Evolutionary conservation across 2,329 filamentous ascomycete species (phyloP).

Genomic region (Phyllosticta citriasiana): DNA sequence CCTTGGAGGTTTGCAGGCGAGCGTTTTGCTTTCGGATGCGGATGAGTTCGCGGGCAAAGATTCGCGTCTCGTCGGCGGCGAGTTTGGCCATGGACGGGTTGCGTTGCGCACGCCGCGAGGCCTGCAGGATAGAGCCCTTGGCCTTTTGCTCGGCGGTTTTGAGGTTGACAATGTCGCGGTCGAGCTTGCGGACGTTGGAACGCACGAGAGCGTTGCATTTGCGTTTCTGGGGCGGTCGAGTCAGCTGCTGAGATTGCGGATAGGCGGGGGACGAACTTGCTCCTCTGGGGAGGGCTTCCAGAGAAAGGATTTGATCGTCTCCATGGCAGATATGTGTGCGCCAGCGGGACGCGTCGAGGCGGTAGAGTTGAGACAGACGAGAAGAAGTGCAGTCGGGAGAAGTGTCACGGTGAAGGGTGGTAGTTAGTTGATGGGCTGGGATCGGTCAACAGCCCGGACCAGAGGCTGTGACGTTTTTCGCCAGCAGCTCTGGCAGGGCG

Average conservation of each 20-base stretch:
- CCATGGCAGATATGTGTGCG: conserved; percentile 48
- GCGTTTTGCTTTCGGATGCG: conserved; percentile 65
- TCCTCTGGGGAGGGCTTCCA: conserved; percentile 86
- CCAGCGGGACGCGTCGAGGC: background rate
- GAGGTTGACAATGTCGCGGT: conserved; percentile 77
- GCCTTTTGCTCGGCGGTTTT: conserved; percentile 65
- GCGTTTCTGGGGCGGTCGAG: conserved; percentile 54
- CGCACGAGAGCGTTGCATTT: conserved; percentile 93
- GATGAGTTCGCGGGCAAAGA: conserved; percentile 81
- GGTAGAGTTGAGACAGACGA: background rate
- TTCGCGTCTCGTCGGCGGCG: conserved; percentile 71
- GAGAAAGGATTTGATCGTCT: conserved; percentile 76
- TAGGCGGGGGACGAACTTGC: conserved; percentile 52
- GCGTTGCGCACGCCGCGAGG: conserved; percentile 69
- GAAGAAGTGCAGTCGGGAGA: background rate
- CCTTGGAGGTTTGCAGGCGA: conserved; percentile 75
- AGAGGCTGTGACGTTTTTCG: background rate
- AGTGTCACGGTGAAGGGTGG: background rate
- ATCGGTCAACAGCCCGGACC: background rate
- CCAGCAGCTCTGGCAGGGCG: background rate
- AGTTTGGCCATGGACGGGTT: conserved; percentile 71
- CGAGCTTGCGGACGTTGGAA: conserved; percentile 82
- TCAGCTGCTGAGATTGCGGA: background rate
- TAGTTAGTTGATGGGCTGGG: background rate
- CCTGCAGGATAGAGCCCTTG: conserved; percentile 71